These are phyloP conservation scores for Saussurea involucrata DNA, from an alignment of 129 eudicot species.

Conservation along the genomic window DNA sequence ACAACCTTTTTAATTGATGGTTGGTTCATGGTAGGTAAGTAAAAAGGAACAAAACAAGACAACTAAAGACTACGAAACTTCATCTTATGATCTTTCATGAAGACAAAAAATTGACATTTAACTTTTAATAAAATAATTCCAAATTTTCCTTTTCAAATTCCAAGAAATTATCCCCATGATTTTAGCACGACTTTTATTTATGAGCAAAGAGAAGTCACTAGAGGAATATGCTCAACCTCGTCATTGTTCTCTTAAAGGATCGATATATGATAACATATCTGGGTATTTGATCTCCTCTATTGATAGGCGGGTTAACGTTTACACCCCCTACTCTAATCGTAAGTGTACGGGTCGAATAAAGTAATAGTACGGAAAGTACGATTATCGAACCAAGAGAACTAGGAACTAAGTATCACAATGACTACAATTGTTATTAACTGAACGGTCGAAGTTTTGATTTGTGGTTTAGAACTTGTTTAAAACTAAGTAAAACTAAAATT, in stretches of 20 bases:
- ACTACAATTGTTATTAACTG: too few relatives aligned
- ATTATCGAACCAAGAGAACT: too few relatives aligned
- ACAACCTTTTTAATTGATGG: background rate
- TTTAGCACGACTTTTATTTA: slow-evolving; percentile 8
- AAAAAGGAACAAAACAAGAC: slow-evolving; percentile 15
- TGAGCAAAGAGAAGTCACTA: too few relatives aligned
- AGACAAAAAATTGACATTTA: slow-evolving; percentile 17
- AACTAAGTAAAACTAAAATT: too few relatives aligned
- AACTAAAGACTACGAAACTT: background rate
- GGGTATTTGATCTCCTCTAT: slow-evolving; percentile 1
- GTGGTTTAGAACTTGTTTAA: too few relatives aligned
- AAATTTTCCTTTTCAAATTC: slow-evolving; percentile 8
- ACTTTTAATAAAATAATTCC: slow-evolving; percentile 6
- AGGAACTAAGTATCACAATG: too few relatives aligned
- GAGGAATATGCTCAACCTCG: slow-evolving; percentile 7
- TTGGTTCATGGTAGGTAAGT: slow-evolving; percentile 26
- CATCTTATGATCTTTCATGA: slow-evolving; percentile 22
- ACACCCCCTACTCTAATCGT: too few relatives aligned
- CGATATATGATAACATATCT: background rate
- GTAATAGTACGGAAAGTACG: too few relatives aligned
- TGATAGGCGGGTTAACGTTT: too few relatives aligned
- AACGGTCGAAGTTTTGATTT: too few relatives aligned
- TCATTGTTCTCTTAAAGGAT: background rate
- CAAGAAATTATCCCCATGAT: slow-evolving; percentile 21
- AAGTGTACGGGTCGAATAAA: too few relatives aligned